Evolutionary conservation across 306 rosid species (phyloP).

Genomic region (Vigna radiata): DNA sequence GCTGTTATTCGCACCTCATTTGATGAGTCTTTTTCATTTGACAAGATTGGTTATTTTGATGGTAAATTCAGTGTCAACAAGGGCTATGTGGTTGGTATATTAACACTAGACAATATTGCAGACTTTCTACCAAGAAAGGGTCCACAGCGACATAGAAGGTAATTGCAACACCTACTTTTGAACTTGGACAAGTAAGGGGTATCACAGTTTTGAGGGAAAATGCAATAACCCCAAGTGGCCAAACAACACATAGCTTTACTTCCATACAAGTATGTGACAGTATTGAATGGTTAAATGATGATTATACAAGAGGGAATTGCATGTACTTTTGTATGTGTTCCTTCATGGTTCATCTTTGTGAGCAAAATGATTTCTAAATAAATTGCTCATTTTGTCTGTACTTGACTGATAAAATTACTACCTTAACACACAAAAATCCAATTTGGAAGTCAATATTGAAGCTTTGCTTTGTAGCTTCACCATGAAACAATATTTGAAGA

Average conservation of each 20-base stretch:
- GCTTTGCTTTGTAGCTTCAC: background rate
- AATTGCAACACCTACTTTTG: constrained; percentile 25
- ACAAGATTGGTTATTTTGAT: constrained; percentile 62
- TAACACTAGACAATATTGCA: constrained; percentile 81
- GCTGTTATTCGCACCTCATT: constrained; percentile 65
- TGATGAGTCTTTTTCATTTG: constrained; percentile 58
- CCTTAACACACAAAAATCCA: background rate
- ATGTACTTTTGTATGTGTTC: background rate
- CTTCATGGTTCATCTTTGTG: constrained; percentile 10
- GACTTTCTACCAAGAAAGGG: constrained; percentile 85
- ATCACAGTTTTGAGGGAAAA: too few relatives aligned
- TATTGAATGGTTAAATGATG: too few relatives aligned
- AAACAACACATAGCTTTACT: too few relatives aligned
- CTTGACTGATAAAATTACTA: constrained; percentile 9
- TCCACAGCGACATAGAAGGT: constrained; percentile 76
- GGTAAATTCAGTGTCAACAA: constrained; percentile 71
- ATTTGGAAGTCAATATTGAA: background rate
- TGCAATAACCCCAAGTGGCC: too few relatives aligned
- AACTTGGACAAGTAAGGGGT: background rate
- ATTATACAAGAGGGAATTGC: too few relatives aligned
- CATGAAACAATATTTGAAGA: background rate
- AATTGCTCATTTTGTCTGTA: background rate
- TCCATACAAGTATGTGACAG: too few relatives aligned
- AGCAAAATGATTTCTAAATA: constrained; percentile 6
- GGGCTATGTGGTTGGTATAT: constrained; percentile 82